Conservation (phyloP, 495 filamentous ascomycete species). For the Rhypophila decipiens region DNA sequence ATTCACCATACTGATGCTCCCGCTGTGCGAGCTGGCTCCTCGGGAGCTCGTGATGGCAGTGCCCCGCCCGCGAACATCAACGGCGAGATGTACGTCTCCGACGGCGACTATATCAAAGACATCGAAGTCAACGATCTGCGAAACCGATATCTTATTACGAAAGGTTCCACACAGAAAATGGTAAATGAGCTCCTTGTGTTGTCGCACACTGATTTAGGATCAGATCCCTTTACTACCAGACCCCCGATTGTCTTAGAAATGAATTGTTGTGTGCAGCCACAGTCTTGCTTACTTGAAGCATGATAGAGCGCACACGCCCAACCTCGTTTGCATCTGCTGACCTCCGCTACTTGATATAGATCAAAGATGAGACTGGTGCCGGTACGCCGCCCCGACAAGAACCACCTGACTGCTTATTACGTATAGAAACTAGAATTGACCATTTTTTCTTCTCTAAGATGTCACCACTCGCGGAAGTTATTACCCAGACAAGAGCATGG, state of each 20-base stretch:
- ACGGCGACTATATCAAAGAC: conserved; percentile 95
- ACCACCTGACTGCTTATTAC: conserved; percentile 31
- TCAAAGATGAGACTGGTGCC: conserved; percentile 99
- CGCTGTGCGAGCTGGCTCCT: conserved; percentile 58
- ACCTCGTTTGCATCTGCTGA: conserved; percentile 97
- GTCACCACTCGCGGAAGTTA: conserved; percentile 96
- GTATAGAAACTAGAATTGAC: conserved; percentile 51
- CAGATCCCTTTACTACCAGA: conserved; percentile 45
- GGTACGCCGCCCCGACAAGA: conserved; percentile 78
- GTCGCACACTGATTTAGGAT: conserved; percentile 63
- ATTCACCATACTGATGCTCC: conserved; percentile 93
- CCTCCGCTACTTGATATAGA: conserved; percentile 92
- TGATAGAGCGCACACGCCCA: conserved; percentile 61
- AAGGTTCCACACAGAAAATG: conserved; percentile 97
- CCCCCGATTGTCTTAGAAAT: conserved; percentile 24
- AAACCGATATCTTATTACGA: conserved; percentile 96
- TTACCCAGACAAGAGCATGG: conserved; percentile 96
- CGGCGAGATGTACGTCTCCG: conserved; percentile 84
- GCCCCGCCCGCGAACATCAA: conserved; percentile 49
- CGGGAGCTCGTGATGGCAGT: conserved; percentile 17
- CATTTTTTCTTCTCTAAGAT: conserved; percentile 69
- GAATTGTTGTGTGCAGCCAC: conserved; percentile 48
- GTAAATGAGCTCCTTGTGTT: conserved; percentile 76
- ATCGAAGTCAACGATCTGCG: conserved; percentile 98
- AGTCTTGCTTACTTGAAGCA: conserved; percentile 80